phyloP scores from a whole-genome alignment of 2,329 filamentous ascomycete species.

The Amesomyces nigricolor region DNA sequence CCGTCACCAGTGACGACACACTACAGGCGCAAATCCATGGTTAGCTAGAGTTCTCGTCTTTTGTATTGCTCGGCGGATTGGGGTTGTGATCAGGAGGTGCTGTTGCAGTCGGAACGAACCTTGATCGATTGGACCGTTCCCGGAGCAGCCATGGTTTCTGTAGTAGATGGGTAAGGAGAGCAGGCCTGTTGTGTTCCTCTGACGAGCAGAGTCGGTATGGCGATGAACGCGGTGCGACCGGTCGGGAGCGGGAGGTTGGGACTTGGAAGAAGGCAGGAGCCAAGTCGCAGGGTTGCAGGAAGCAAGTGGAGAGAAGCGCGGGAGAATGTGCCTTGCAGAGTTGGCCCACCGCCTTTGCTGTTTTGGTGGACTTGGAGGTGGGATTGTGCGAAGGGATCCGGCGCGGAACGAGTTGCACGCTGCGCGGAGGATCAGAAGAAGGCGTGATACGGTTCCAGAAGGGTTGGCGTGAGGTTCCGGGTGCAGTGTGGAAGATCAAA shows the following conservation, averaged over 20 bases:
- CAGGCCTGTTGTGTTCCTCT: neutral
- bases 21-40: conserved; percentile 42
- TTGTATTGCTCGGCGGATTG: conserved; percentile 9
- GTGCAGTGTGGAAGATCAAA: conserved; percentile 25
- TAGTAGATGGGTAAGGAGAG: neutral
- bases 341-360: conserved; percentile 16
- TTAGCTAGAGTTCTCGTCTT: conserved; percentile 30
- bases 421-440: conserved; percentile 37
- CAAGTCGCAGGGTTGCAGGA: conserved; percentile 16
- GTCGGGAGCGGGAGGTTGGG: conserved; percentile 11
- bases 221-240: conserved; percentile 17
- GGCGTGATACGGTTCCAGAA: conserved; percentile 33
- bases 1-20: conserved; percentile 99
- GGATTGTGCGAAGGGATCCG: conserved; percentile 11
- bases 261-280: conserved; percentile 6
- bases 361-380: conserved; percentile 14
- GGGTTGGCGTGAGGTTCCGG: conserved; percentile 33
- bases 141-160: conserved; percentile 68
- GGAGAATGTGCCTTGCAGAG: conserved; percentile 17
- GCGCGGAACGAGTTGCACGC: conserved; percentile 26
- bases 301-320: conserved; percentile 13
- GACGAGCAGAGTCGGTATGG: conserved; percentile 11
- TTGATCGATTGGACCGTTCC: conserved; percentile 81
- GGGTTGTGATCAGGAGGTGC: neutral
- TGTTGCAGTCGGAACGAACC: conserved; percentile 47